Evolutionary conservation across 2,329 filamentous ascomycete species (phyloP).

Genomic region (Pseudopyricularia cyperi): DNA sequence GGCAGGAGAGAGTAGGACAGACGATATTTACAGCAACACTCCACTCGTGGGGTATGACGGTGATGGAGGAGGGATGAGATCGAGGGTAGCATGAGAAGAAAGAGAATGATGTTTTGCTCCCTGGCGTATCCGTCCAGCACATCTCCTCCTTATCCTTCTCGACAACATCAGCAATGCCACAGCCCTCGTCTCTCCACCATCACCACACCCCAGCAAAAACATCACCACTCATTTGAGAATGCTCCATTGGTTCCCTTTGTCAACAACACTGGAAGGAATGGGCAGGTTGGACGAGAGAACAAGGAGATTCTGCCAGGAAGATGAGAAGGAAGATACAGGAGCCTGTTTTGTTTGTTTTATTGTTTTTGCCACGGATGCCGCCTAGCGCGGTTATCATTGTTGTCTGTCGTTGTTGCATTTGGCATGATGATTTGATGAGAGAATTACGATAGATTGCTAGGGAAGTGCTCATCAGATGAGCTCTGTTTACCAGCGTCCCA

Average conservation of each 20-base stretch:
- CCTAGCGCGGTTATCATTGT: not conserved
- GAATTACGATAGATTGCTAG: not conserved
- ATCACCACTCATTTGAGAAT: not conserved
- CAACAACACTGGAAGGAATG: not conserved
- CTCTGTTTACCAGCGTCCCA: not conserved
- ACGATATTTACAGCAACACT: not conserved
- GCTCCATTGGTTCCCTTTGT: not conserved
- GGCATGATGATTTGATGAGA: slow-evolving; percentile 4
- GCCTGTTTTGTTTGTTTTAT: slow-evolving; percentile 7
- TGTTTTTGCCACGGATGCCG: not conserved
- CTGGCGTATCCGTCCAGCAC: not conserved
- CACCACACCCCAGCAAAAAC: not conserved
- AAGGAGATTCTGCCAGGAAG: not conserved
- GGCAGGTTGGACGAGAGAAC: slow-evolving; percentile 7
- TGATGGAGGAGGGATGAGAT: not conserved
- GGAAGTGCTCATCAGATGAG: not conserved
- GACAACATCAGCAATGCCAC: not conserved
- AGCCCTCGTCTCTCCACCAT: not conserved
- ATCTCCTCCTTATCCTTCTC: not conserved
- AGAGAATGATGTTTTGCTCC: not conserved
- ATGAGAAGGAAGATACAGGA: not conserved
- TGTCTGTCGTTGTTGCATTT: slow-evolving; percentile 2
- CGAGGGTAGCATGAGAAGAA: not conserved
- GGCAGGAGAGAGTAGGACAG: not conserved
- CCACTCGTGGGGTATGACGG: not conserved